Conservation (phyloP, 2,329 filamentous ascomycete species). For the Aureobasidium lini region DNA sequence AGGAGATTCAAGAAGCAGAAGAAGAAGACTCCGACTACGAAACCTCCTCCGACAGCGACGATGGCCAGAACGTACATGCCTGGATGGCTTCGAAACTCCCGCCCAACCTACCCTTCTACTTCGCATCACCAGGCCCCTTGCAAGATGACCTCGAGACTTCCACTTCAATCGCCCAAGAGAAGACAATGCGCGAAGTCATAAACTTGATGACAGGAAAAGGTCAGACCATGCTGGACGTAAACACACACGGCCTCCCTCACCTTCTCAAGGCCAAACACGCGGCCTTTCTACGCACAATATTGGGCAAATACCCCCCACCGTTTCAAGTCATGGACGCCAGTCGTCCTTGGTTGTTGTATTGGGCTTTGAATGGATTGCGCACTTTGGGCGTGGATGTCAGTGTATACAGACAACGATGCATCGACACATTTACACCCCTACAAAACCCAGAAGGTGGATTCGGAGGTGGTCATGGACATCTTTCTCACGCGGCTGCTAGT, state of each 20-base stretch:
- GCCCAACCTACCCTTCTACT: slow-evolving; percentile 42
- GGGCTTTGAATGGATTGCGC: slow-evolving; percentile 69
- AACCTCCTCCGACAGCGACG: background rate
- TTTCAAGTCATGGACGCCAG: slow-evolving; percentile 77
- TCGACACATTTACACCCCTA: slow-evolving; percentile 66
- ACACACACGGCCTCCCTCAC: slow-evolving; percentile 64
- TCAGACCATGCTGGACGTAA: slow-evolving; percentile 44
- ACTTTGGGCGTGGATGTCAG: slow-evolving; percentile 68
- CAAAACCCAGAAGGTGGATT: slow-evolving; percentile 83
- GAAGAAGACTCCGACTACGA: slow-evolving; percentile 16
- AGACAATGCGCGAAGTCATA: slow-evolving; percentile 61
- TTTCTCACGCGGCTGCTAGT: slow-evolving; percentile 78
- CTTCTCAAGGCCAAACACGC: slow-evolving; percentile 59
- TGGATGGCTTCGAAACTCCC: slow-evolving; percentile 14
- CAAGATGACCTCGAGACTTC: slow-evolving; percentile 59
- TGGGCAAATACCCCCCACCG: slow-evolving; percentile 55
- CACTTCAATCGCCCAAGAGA: slow-evolving; percentile 60
- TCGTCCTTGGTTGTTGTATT: slow-evolving; percentile 91
- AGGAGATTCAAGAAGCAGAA: slow-evolving; percentile 17
- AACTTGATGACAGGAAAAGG: slow-evolving; percentile 55
- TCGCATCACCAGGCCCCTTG: slow-evolving; percentile 53
- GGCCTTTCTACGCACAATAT: slow-evolving; percentile 50
- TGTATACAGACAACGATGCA: slow-evolving; percentile 56
- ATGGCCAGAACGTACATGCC: slow-evolving; percentile 12
- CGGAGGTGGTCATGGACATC: slow-evolving; percentile 86